Evolutionary conservation across 2,329 filamentous ascomycete species (phyloP).

Genomic region (Proliferodiscus dingleyae): DNA sequence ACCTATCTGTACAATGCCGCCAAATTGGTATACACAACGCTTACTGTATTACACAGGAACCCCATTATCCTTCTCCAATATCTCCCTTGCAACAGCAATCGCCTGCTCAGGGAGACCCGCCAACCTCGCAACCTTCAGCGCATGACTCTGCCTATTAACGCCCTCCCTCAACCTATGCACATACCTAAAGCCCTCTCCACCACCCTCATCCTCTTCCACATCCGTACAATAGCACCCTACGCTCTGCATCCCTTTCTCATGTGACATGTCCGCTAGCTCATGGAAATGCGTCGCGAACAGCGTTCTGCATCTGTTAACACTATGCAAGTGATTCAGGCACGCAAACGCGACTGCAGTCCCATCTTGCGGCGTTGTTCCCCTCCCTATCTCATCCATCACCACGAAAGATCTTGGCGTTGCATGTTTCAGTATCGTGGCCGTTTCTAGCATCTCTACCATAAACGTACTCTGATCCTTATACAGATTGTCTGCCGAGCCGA

Average conservation of each 20-base stretch:
- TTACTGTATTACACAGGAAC: constrained; percentile 52
- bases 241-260: constrained; percentile 41
- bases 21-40: constrained; percentile 44
- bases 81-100: constrained; percentile 55
- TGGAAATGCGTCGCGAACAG: constrained; percentile 98
- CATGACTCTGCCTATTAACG: constrained; percentile 82
- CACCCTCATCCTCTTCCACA: constrained; percentile 61
- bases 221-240: constrained; percentile 73
- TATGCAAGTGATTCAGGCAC: constrained; percentile 76
- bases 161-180: constrained; percentile 77
- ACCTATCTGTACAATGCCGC: constrained; percentile 1
- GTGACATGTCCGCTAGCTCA: constrained; percentile 70
- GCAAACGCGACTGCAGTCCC: constrained; percentile 87
- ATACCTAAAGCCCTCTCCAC: constrained; percentile 70
- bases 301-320: constrained; percentile 70
- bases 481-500: constrained; percentile 92
- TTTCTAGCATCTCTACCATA: constrained; percentile 99
- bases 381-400: constrained; percentile 97
- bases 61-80: constrained; percentile 30
- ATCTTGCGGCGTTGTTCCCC: constrained; percentile 90
- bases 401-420: constrained; percentile 84
- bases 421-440: constrained; percentile 79
- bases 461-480: constrained; percentile 94
- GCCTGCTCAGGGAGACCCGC: constrained; percentile 75
- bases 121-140: constrained; percentile 86